Base-by-base conservation (phyloP, 2,329 filamentous ascomycete genomes). In the Apiospora malaysiana region DNA sequence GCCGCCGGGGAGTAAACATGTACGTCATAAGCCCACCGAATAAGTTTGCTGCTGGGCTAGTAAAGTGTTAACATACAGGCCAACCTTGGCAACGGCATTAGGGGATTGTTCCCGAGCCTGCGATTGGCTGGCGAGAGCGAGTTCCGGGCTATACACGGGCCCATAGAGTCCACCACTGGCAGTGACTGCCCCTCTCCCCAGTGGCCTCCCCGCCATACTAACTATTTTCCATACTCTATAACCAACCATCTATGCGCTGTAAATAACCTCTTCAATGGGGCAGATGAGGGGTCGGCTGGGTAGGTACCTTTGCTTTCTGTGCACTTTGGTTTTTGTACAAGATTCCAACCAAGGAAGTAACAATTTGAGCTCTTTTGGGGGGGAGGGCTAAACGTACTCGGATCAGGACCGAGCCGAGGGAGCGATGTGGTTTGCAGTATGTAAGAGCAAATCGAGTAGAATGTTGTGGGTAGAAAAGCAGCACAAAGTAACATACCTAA, bases 341-440 rank as follows among this genome's bases (percentile, higher is more conserved):
- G 18, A 63, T 63, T 63, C 32, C 56, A 63, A 63, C 32, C 56
- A 63, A 63, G 56, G 56, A 63, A 63, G 56, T 63, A 63, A 40
- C 7, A 23, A 40, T 4, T 23, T 40, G 32, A 63, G 32, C 6
- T 40, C 8, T 12, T n/a, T 9, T n/a, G n/a, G n/a, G n/a, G n/a
- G n/a, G n/a, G n/a, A n/a, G n/a, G n/a, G n/a, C n/a, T n/a, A n/a
- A 7, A n/a, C 32, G 56, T 8, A 63, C 32, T 12, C 56, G 32
- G 56, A 16, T 32, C 27, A n/a, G 21, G 56, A 32, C 25, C 51
- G 16, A 37, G 51, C 32, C 32, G 56, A 63, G 18, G 10, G 56
- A 23, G 9, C 32, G 56, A 63, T 59, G 16, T 27, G 51, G 27
- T 40, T 21, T 37, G 51, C 18, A 37, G 51, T 40, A 9, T 2